A percentile compares a stretch with the other conserved stretches of the same genome.
phyloP scores from a whole-genome alignment of 345 rosid genomes.

The Theobroma cacao region DNA sequence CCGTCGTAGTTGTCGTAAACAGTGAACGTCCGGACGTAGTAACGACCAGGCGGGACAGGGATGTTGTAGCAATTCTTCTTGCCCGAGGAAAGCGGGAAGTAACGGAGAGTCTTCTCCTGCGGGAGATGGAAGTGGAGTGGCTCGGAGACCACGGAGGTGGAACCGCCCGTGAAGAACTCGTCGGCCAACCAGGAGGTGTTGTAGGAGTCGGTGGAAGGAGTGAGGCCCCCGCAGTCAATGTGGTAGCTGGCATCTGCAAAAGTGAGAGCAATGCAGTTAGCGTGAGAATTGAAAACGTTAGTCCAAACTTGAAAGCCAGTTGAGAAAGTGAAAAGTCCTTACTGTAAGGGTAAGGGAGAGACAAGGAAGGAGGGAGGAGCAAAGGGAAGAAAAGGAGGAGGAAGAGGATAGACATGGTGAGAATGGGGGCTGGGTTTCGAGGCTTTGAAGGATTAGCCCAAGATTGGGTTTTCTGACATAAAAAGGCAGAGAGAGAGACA shows the following conservation, averaged over 20 bases:
- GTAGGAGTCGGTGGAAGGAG: conserved; percentile 54
- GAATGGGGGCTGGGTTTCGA: not conserved
- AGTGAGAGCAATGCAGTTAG: not conserved
- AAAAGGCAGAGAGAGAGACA: conserved; percentile 1
- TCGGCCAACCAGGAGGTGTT: conserved; percentile 84
- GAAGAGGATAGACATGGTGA: conserved; percentile 31
- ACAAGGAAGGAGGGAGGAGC: conserved; percentile 2
- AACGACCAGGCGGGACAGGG: conserved; percentile 78
- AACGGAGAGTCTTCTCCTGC: conserved; percentile 77
- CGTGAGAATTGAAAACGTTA: not conserved
- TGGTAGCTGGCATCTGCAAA: conserved; percentile 56
- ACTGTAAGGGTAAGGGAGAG: conserved; percentile 34
- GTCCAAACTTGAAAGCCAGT: too few relatives aligned
- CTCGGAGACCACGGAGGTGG: conserved; percentile 69
- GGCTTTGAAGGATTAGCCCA: not conserved
- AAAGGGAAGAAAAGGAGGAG: conserved; percentile 24
- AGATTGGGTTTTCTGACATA: conserved; percentile 10
- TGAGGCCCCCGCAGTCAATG: conserved; percentile 81
- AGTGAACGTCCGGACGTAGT: conserved; percentile 89
- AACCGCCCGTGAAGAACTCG: conserved; percentile 77
- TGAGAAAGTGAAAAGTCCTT: not conserved
- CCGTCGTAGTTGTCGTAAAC: conserved; percentile 97
- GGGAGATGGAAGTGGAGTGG: conserved; percentile 69
- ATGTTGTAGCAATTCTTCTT: conserved; percentile 90
- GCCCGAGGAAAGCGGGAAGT: conserved; percentile 88